Base-by-base conservation (phyloP, 306 rosid species). In the Delonix regia region DNA sequence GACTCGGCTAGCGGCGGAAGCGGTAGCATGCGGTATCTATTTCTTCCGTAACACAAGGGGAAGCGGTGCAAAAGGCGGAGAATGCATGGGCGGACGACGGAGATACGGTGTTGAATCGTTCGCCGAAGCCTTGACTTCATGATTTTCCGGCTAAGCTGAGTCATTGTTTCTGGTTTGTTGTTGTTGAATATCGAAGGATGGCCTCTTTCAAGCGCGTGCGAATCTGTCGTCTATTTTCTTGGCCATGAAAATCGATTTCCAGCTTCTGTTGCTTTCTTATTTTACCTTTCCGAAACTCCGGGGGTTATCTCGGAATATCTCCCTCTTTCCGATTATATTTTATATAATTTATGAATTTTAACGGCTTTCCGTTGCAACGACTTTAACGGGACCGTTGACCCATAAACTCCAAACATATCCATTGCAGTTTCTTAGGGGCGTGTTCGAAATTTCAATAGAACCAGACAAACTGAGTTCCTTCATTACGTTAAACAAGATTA, bases 51-150 rank as follows among this genome's bases (percentile, higher is more conserved):
- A 77, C 94, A 91, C 10, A 68, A 15, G 22, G 90, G 73, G 34
- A 91, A 8, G 4, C 85, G 83, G 62, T 93, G 88, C 51, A 91
- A 52, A 25, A 81, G 44, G 1, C 86, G 88, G 13, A 88, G 80
- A 69, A 93, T 22, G 82, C 83, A 88, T 10, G 96, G 88, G n/a
- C 89, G 92, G 73, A 95, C 94, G 18, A 83, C 51, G 65, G 84
- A 76, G 8, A 90, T 77, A 1, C 94, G 91, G 56, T 78, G 81
- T 33, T 77, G 76, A 15, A 90, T n/a, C 76, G 88, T 75, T 28
- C 89, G 81, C 52, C 82, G 78, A 21, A 66, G 44, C 25, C 73
- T 81, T 67, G 69, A 63, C 33, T 60, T 65, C 16, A 49, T 77
- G 75, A 71, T 33, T 47, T 74, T 73, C n/a, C 73, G 82, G 76